A percentile compares a stretch with the other conserved stretches of the same genome.
Evolutionary conservation across 805 yeast genomes (phyloP).

Genomic region (Pichia sporocuriosa): DNA sequence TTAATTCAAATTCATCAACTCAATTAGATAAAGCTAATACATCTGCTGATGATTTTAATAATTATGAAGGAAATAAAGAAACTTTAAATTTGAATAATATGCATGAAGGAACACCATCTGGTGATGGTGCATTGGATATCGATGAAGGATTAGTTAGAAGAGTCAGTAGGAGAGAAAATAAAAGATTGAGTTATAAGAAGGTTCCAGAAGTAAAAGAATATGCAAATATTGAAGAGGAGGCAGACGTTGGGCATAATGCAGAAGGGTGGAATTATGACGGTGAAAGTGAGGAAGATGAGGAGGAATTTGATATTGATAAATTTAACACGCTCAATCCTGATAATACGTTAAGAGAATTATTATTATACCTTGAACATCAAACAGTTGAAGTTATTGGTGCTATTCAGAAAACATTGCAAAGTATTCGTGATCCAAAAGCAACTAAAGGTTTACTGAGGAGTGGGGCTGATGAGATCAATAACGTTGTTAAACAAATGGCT

Average conservation of each 20-base stretch:
- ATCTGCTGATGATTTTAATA: constrained; percentile 9
- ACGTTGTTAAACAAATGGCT: constrained; percentile 79
- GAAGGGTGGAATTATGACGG: constrained; percentile 37
- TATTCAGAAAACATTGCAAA: constrained; percentile 71
- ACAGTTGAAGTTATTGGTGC: constrained; percentile 88
- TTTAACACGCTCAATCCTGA: constrained; percentile 85
- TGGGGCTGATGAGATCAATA: constrained; percentile 69
- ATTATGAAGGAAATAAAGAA: not conserved
- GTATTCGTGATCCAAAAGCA: constrained; percentile 71
- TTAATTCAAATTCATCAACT: not conserved
- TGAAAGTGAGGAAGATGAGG: constrained; percentile 17
- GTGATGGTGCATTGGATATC: constrained; percentile 11
- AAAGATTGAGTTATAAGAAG: not conserved
- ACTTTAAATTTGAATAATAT: too few relatives aligned
- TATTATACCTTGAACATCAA: constrained; percentile 85
- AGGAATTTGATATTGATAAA: constrained; percentile 55
- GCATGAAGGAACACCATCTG: not conserved
- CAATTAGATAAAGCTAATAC: not conserved
- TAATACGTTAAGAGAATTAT: constrained; percentile 75
- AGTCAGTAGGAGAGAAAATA: constrained; percentile 10
- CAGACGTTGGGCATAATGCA: too few relatives aligned
- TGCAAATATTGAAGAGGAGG: constrained; percentile 19
- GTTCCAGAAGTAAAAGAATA: not conserved
- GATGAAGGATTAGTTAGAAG: constrained; percentile 12
- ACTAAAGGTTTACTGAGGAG: constrained; percentile 66